Base-by-base conservation (phyloP, 768 basidiomycete species). In the Xerocomellus intermedius region DNA sequence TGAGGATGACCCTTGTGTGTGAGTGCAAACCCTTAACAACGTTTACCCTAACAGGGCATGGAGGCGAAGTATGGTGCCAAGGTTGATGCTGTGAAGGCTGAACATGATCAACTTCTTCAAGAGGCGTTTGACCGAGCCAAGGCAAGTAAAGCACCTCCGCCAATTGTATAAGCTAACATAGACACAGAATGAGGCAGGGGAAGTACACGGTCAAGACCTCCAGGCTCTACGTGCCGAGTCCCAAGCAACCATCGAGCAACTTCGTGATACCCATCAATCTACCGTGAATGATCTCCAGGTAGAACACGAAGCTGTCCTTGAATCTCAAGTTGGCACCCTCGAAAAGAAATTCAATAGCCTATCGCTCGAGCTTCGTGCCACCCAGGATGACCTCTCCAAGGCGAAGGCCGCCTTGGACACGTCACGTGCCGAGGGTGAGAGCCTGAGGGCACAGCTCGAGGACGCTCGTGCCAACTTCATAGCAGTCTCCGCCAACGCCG, bases 341-440 rank as follows among this genome's bases (percentile, higher is more conserved):
- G 82, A 85, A 71, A 91, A 91, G 74, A 79, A 81, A 63, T 78
- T 89, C 48, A 75, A 75, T 50, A 80, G 73, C 47, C 75, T 86
- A 57, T 82, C 74, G 52, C 73, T 92, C 30, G 89, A 93, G 60
- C 80, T 94, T 41, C 91, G 87, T 64, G 92, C 91, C 14, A 91
- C 92, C 0, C 83, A 86, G 64, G 91, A 94, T 57, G 91, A 93
- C 67, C 83, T 94, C 35, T 65, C 77, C 3, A 93, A 91, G 75
- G 79, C 87, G 6, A 93, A 94, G 69, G 66, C 80, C 1, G 72
- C 81, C 24, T 64, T 85, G 8, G 79, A 84, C 19, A 56, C 79
- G 7, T 74, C 82, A 30, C 77, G 77, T 28, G 65, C 75, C 4
- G 87, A 91, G 59, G 69, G 83, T 7, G 81, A 82, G 53, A 75